A percentile compares a stretch with the other conserved stretches of the same genome.
Evolutionary conservation across 352 stramenopile species (phyloP).

Genomic region (Globisporangium polare): DNA sequence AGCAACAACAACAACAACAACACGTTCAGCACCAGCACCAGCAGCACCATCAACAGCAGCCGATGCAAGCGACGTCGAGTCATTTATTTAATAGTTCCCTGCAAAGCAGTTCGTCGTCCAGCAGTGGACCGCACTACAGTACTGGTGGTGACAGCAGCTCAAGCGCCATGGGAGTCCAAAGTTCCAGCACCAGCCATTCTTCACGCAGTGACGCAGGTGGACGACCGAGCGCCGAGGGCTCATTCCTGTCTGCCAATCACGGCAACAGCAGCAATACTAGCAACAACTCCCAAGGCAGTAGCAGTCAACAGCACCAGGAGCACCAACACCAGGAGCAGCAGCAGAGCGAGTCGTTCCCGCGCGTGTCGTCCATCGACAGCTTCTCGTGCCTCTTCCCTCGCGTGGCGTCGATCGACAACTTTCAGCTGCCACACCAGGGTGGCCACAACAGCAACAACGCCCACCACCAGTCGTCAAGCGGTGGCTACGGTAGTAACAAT

Average conservation of each 20-base stretch:
- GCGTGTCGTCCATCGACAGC: constrained; percentile 82
- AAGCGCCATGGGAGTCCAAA: not conserved
- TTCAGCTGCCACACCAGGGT: constrained; percentile 32
- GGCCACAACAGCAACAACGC: constrained; percentile 2
- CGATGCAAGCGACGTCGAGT: constrained; percentile 10
- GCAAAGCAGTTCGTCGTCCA: constrained; percentile 4
- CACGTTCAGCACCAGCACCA: constrained; percentile 8
- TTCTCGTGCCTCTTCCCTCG: constrained; percentile 82
- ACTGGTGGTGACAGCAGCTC: not conserved
- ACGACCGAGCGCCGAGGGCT: not conserved
- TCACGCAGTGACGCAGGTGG: not conserved
- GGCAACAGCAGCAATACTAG: not conserved
- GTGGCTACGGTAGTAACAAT: constrained; percentile 10
- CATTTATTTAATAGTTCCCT: constrained; percentile 18
- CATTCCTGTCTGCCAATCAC: not conserved
- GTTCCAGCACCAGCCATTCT: not conserved
- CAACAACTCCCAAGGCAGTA: not conserved
- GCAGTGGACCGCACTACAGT: not conserved
- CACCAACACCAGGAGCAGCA: constrained; percentile 1
- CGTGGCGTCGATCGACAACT: constrained; percentile 81
- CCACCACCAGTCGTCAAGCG: constrained; percentile 7
- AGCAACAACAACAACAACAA: constrained; percentile 9
- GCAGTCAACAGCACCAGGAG: not conserved
- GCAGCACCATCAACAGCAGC: constrained; percentile 4
- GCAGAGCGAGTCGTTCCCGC: constrained; percentile 37